phyloP scores from a whole-genome alignment of 305 asterid genomes.

The Fraxinus sp. region DNA sequence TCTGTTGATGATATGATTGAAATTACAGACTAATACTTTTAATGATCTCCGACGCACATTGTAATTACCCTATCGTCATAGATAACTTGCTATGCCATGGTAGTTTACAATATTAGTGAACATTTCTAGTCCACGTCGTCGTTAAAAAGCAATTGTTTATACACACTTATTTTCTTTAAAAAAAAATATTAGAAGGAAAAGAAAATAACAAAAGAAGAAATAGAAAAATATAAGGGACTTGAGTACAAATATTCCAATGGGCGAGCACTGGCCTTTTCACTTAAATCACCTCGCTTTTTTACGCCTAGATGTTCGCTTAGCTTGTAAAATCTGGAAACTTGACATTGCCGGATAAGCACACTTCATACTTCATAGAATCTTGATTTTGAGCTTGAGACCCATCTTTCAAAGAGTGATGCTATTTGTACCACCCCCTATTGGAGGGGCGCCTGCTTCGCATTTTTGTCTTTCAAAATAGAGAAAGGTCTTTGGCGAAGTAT shows the following conservation, averaged over 20 bases:
- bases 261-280: too few relatives aligned
- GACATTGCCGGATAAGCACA: not conserved
- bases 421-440: too few relatives aligned
- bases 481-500: not conserved
- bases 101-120: not conserved
- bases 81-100: not conserved
- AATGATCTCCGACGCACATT: not conserved
- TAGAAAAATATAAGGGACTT: not conserved
- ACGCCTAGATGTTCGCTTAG: too few relatives aligned
- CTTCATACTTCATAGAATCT: not conserved
- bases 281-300: too few relatives aligned
- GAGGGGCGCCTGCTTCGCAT: too few relatives aligned
- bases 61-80: not conserved
- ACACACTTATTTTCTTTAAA: not conserved
- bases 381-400: not conserved
- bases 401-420: too few relatives aligned
- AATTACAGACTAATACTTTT: not conserved
- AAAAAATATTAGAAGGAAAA: not conserved
- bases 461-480: not conserved
- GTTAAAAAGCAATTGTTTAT: not conserved
- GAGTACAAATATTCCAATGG: too few relatives aligned
- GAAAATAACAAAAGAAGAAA: not conserved
- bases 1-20: not conserved
- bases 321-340: too few relatives aligned
- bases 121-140: not conserved